Evolutionary conservation across 2,329 filamentous ascomycete genomes (phyloP), one percentile per base, ranked within the genome.

Genomic region (Leptographium radiaticola): DNA sequence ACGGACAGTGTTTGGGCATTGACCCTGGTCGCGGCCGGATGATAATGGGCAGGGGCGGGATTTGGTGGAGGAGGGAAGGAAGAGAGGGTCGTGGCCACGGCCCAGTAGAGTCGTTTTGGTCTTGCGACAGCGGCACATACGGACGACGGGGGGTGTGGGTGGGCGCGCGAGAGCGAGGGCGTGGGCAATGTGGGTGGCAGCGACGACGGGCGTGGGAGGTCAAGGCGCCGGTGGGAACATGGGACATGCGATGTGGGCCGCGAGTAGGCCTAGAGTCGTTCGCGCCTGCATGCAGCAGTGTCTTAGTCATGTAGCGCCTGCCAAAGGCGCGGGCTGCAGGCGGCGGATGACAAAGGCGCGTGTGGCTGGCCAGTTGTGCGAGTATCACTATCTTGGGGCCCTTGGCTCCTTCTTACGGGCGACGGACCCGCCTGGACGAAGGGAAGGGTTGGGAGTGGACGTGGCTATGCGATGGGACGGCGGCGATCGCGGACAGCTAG

Each of bases 241-340:
- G 40, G 47, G 34, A 49, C 46, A 49, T 20, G 46, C 47, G 16
- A 49, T 49, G 47, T 39, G 47, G 47, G 47, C 47, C 47, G 34
- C 33, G 47, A 39, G 36, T 34, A 13, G 47, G 47, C 15, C 15
- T 16, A 13, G n/a, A 31, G 20, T 31, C 18, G 18, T 31, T 45
- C 18, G 18, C n/a, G n/a, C n/a, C n/a, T n/a, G n/a, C n/a, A n/a
- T n/a, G n/a, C n/a, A n/a, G n/a, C n/a, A n/a, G n/a, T n/a, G n/a
- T n/a, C n/a, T n/a, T n/a, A n/a, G n/a, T n/a, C n/a, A n/a, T n/a
- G n/a, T n/a, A n/a, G n/a, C n/a, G n/a, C n/a, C n/a, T n/a, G n/a
- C n/a, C n/a, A n/a, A n/a, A n/a, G 12, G 12, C 15, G 39, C 16
- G 7, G 15, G 7, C 11, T 6, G 33, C 33, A 7, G 33, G 33